A percentile compares a stretch with the other conserved stretches of the same genome.
These are phyloP conservation scores for Pharus latifolius DNA, from an alignment of 176 grass and related monocot genomes.

Conservation along the genomic window DNA sequence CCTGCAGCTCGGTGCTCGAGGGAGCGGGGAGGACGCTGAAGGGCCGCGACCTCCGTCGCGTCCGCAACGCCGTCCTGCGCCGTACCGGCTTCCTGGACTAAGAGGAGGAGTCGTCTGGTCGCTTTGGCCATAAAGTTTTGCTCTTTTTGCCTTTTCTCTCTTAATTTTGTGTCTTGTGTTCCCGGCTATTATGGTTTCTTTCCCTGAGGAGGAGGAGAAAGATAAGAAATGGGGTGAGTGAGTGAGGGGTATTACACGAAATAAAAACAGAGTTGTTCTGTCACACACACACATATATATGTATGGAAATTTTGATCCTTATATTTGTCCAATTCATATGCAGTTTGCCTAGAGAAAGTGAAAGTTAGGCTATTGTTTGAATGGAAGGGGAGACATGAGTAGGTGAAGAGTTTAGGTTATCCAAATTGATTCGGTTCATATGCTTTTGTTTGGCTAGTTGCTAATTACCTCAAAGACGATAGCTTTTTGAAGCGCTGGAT, in stretches of 20 bases:
- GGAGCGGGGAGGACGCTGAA: conserved; percentile 64
- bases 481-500: neutral
- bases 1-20: conserved; percentile 32
- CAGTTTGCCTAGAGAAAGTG: neutral
- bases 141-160: neutral
- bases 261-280: conserved; percentile 10
- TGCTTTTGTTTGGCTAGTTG: neutral
- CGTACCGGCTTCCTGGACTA: conserved; percentile 64
- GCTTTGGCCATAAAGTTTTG: conserved; percentile 42
- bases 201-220: neutral
- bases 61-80: conserved; percentile 51
- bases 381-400: neutral
- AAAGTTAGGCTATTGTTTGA: neutral
- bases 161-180: conserved; percentile 16
- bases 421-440: neutral
- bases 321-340: neutral
- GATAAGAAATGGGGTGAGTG: conserved; percentile 10
- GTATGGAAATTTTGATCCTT: conserved; percentile 29
- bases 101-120: conserved; percentile 38
- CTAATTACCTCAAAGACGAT: neutral
- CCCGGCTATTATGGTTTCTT: conserved; percentile 33
- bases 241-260: conserved; percentile 16
- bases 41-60: conserved; percentile 53
- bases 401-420: neutral
- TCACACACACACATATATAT: conserved; percentile 21